Base-by-base conservation (phyloP, 164 flowering plant genomes). In the Tetracentron sinense region DNA sequence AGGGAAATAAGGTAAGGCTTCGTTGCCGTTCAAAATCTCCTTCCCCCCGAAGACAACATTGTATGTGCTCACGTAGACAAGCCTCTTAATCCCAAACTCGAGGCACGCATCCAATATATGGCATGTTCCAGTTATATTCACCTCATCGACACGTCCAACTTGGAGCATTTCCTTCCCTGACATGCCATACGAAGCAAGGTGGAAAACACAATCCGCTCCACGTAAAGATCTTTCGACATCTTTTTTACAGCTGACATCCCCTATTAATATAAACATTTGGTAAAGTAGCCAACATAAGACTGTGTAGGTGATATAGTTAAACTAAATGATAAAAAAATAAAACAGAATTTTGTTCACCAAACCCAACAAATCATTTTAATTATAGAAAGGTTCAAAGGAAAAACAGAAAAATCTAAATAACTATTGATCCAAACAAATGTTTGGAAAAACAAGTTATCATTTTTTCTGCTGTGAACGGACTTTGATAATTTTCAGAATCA, bases 81-180 rank as follows among this genome's bases (percentile, higher is more conserved):
- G 96, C 75, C 97, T 83, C 70, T 52, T 64, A 54, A 94, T 63
- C 46, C 90, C 97, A 60, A 72, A 71, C 56, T 82, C 85, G 49
- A 76, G 42, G 65, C 97, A 94, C 47, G 92, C 79, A 56, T 91
- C 99, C 69, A 91, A 49, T 7, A 91, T 61, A 70, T 81, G 82
- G 69, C 85, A 85, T 16, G 99, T 94, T 21, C 97, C 97, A 72
- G 68, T 79, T 19, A 94, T 84, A 61, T 94, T 94, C 33, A 94
- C 90, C 69, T 76, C 76, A 65, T 91, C 95, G 16, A 89, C 81
- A 19, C 85, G 90, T n/a, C 91, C 78, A 70, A 77, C 80, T 70
- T 86, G 97, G 23, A 94, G 84, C 95, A 91, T 91, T 64, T 91
- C 97, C 71, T 94, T 94, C 44, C 99, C 99, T 1, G 97, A 94